Base-by-base conservation (phyloP, 768 basidiomycete genomes). In the Lactarius tabidus region DNA sequence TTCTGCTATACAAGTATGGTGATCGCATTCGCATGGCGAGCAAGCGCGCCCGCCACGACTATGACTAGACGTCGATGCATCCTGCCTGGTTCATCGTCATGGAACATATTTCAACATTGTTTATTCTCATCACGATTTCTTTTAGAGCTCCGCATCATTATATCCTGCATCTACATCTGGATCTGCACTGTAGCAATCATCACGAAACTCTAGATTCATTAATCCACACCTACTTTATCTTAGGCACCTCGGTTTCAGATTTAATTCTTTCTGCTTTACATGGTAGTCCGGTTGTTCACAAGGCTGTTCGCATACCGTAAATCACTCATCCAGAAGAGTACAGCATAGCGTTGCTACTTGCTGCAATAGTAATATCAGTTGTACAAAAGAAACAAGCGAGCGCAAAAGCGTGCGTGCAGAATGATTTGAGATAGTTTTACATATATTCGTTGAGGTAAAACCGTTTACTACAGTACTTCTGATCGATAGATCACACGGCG, bases 1-100 rank as follows among this genome's bases (percentile, higher is more conserved):
- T 68, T 31, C 20, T 68, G 6, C 52, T 68, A 0, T 68, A 66
- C 57, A 66, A 62, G 60, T 68, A 68, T 7, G 65, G 67, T 28
- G 60, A 62, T 9, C 64, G 56, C 20, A 56, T 68, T 41, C 65
- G 67, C 20, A 66, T 59, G 64, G 64, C 60, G 1, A 66, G 65
- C 60, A 68, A 62, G 45, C 60, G 35, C n/a, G 65, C 67, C 9
- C 64, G 67, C 23, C 67, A 66, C 75, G 65, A 68, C 28, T 66
- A 56, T 29, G 28, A 68, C 15, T 65, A 57, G 39, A 45, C 31
- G 12, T 14, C 29, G 41, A 45, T 58, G 20, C 18, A 4, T 3
- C 15, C 39, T 20, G 43, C 43, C 12, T 20, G 43, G 8, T 45
- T 10, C 43, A 45, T 45, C 20, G 9, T 23, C 43, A 45, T 3